Percentiles rank a stretch among this genome's conserved stretches.
phyloP scores from a whole-genome alignment of 1,284 basidiomycete species.

The Boletus mariae region DNA sequence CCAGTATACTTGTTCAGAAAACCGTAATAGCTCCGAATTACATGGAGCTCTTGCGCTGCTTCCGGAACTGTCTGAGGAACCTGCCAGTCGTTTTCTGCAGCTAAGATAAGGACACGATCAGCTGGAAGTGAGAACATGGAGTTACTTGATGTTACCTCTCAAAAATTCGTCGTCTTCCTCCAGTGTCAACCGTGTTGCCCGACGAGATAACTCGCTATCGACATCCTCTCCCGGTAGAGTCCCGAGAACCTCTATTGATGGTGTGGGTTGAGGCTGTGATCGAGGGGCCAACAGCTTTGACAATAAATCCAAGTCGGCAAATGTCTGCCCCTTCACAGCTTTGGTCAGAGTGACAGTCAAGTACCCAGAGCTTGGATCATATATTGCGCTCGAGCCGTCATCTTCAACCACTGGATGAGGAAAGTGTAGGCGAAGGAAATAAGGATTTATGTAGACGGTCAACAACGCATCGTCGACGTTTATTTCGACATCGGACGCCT shows the following conservation, averaged over 20 bases:
- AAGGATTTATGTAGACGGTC: conserved; percentile 75
- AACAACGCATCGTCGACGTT: conserved; percentile 67
- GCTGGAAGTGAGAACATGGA: background rate
- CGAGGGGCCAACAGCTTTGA: conserved; percentile 71
- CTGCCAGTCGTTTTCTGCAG: conserved; percentile 75
- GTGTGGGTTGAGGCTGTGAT: conserved; percentile 34
- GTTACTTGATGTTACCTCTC: conserved; percentile 42
- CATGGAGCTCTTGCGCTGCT: conserved; percentile 36
- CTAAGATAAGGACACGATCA: conserved; percentile 37
- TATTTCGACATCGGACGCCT: conserved; percentile 79
- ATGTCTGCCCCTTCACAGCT: conserved; percentile 57
- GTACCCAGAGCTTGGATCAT: conserved; percentile 69
- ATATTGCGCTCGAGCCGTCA: conserved; percentile 63
- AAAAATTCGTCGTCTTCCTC: conserved; percentile 54
- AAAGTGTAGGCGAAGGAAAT: conserved; percentile 76
- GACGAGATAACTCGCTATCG: conserved; percentile 41
- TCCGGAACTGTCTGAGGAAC: conserved; percentile 58
- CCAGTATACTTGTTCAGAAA: conserved; percentile 70
- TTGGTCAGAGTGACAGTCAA: conserved; percentile 71
- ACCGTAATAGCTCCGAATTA: conserved; percentile 55
- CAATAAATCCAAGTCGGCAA: conserved; percentile 72
- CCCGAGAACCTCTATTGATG: conserved; percentile 62
- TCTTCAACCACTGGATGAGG: conserved; percentile 62
- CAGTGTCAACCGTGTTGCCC: conserved; percentile 41
- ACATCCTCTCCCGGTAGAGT: conserved; percentile 27